Evolutionary conservation across 192 early-diverging fungal genomes (phyloP).

Genomic region (Paraglomus brasilianum): DNA sequence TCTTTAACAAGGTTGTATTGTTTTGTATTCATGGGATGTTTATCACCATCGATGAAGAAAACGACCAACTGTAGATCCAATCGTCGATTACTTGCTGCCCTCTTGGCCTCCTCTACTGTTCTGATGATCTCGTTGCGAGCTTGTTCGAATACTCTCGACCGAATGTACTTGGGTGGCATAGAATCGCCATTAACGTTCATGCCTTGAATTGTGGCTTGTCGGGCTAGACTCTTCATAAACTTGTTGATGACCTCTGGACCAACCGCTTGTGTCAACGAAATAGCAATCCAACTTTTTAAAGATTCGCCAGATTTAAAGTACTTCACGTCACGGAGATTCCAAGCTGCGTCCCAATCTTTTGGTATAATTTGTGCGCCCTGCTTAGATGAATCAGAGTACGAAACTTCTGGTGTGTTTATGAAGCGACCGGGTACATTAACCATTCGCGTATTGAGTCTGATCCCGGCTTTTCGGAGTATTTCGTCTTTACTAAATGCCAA

Average conservation of each 20-base stretch:
- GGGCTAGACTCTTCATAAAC: too few relatives aligned
- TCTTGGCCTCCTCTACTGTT: constrained; percentile 54
- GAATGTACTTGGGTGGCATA: constrained; percentile 63
- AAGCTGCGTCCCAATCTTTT: constrained; percentile 61
- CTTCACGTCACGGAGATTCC: constrained; percentile 84
- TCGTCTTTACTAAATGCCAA: constrained; percentile 68
- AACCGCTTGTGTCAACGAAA: constrained; percentile 63
- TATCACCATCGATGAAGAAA: constrained; percentile 46
- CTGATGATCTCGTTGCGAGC: constrained; percentile 42
- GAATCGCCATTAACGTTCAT: constrained; percentile 15
- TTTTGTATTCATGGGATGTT: constrained; percentile 74
- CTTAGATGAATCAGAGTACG: constrained; percentile 54
- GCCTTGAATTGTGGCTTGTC: too few relatives aligned
- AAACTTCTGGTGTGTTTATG: constrained; percentile 76
- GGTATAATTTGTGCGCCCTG: constrained; percentile 49
- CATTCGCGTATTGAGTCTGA: constrained; percentile 66
- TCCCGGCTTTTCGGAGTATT: constrained; percentile 72
- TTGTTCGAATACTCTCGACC: constrained; percentile 62
- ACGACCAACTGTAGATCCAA: constrained; percentile 79
- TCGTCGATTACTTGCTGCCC: constrained; percentile 66
- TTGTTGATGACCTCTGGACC: too few relatives aligned
- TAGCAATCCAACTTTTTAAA: constrained; percentile 79
- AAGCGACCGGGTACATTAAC: constrained; percentile 69
- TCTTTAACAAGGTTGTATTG: constrained; percentile 87
- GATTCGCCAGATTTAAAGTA: constrained; percentile 75